Evolutionary conservation across 805 yeast genomes (phyloP).

Genomic region (Candida incommunis): DNA sequence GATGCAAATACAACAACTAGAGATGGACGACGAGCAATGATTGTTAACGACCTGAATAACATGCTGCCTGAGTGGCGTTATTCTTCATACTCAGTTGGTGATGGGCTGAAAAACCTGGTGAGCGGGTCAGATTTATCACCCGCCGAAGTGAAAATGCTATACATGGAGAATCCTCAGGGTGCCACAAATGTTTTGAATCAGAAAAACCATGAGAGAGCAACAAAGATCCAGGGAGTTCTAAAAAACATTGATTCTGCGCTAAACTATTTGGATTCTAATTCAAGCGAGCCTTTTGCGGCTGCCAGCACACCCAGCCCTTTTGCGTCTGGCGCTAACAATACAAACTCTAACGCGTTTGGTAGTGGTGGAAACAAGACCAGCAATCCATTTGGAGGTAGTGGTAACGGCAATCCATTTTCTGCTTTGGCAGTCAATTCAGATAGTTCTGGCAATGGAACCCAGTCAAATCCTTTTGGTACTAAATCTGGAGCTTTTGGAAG

Average conservation of each 20-base stretch:
- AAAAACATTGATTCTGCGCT: neutral
- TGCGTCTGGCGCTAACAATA: neutral
- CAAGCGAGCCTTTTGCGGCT: neutral
- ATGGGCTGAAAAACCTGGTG: neutral
- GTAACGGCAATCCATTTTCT: neutral
- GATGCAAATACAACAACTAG: neutral
- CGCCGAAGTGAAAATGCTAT: neutral
- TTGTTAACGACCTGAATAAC: neutral
- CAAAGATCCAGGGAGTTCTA: neutral
- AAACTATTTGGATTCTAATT: neutral
- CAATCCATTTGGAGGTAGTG: neutral
- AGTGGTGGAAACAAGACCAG: neutral
- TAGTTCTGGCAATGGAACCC: neutral
- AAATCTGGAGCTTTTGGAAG: neutral
- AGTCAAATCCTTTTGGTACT: neutral
- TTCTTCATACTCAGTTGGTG: neutral
- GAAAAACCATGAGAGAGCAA: neutral
- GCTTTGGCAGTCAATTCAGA: neutral
- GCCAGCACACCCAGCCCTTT: neutral
- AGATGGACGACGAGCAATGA: neutral
- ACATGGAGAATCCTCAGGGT: neutral
- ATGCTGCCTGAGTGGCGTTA: neutral
- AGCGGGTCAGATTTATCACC: neutral
- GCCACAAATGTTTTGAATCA: neutral
- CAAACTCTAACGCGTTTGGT: neutral